Base-by-base conservation (phyloP, 2,329 filamentous ascomycete genomes). In the Aschersonia sp. region DNA sequence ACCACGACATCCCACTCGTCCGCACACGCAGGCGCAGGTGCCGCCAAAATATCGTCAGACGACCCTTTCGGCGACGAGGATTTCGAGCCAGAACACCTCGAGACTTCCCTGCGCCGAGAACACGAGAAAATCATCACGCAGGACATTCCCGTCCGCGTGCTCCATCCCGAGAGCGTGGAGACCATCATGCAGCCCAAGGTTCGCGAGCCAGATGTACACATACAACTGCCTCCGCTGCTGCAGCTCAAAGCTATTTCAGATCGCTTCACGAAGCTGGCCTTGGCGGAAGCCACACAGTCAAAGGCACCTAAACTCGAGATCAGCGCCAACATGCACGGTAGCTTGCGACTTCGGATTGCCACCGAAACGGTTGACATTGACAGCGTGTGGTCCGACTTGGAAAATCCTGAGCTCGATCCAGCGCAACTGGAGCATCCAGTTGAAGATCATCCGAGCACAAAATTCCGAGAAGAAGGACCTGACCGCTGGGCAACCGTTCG, bases 211-310 rank as follows among this genome's bases (percentile, higher is more conserved):
- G 92, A 97, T 58, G 89, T 96, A 3, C 85, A 97, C 65, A 94
- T 98, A 59, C 81, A 89, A 47, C 74, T 98, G 3, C 92, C 92
- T 0, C 83, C 87, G 4, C 70, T 98, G 4, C 72, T 89, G 42
- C 89, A 96, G 59, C 74, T 98, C 50, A 96, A 97, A 61, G 84
- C 84, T 53, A 92, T 98, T 52, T 94, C 88, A 4, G 92, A 98
- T 63, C 82, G 92, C 47, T 97, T 97, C 66, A 97, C 89, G 42
- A 91, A 86, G 59, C 78, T 97, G 3, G 87, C 86, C 3, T 66
- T 77, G 45, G 68, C 71, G 29, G 69, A 61, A n/a, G 56, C 59
- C 3, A 52, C 54, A 35, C 51, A 70, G 35, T 66, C 66, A 43
- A 60, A 67, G 30, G 67, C 68, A 3, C 78, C 87, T 0, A 86